Conservation (phyloP, 371 early-diverging fungal species). For the Syncephalastrum sp. region DNA sequence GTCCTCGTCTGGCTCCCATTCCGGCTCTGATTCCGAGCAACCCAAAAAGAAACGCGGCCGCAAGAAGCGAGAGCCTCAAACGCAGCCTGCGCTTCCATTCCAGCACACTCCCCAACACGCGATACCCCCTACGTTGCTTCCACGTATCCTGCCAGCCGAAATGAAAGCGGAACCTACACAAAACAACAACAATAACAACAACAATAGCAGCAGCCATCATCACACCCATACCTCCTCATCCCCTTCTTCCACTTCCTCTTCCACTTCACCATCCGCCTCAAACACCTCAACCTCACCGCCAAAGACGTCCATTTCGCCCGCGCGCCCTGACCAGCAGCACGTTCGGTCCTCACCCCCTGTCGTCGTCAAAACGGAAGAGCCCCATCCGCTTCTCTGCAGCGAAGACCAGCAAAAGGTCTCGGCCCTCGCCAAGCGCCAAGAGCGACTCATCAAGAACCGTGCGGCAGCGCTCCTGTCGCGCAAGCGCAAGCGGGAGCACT, state of each 20-base stretch:
- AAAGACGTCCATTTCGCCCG: slow-evolving; percentile 19
- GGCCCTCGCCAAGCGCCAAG: slow-evolving; percentile 71
- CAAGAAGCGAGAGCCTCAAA: slow-evolving; percentile 34
- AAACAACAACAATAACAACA: slow-evolving; percentile 10
- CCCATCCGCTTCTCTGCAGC: slow-evolving; percentile 1
- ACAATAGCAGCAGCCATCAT: neutral
- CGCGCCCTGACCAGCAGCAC: slow-evolving; percentile 8
- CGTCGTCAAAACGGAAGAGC: slow-evolving; percentile 9
- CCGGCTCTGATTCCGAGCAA: slow-evolving; percentile 22
- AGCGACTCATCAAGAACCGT: slow-evolving; percentile 89
- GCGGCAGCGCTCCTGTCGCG: slow-evolving; percentile 86
- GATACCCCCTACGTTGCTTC: slow-evolving; percentile 1
- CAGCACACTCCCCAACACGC: slow-evolving; percentile 6
- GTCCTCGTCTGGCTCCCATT: slow-evolving; percentile 7
- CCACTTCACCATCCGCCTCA: slow-evolving; percentile 7
- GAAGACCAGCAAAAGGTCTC: slow-evolving; percentile 31
- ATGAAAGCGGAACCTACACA: no score
- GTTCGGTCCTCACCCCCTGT: slow-evolving; percentile 2
- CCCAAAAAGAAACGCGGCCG: slow-evolving; percentile 46
- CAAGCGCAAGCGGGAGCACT: slow-evolving; percentile 86
- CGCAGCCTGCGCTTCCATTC: neutral
- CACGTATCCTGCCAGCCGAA: neutral
- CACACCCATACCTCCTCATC: neutral
- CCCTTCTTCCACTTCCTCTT: slow-evolving; percentile 7
- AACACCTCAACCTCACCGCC: slow-evolving; percentile 10